Conservation (phyloP, 208 protist species). For the Leishmania gerbilli region DNA sequence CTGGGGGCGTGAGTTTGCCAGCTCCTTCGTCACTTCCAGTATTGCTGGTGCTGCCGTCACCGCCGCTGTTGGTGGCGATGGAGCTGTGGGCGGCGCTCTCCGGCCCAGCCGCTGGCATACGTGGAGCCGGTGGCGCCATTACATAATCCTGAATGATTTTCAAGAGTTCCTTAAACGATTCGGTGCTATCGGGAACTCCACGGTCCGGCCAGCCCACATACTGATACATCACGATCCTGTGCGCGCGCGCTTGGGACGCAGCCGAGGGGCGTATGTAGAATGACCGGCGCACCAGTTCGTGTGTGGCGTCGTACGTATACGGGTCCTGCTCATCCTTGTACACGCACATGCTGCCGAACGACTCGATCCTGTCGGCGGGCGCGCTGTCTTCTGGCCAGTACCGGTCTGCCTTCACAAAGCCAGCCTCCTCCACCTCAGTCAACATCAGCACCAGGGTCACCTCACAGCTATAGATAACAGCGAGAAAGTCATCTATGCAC, state of each 20-base stretch:
- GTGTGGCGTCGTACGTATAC: constrained; percentile 23
- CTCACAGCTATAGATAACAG: constrained; percentile 39
- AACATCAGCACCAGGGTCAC: constrained; percentile 83
- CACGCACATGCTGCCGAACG: constrained; percentile 33
- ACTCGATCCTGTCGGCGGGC: constrained; percentile 6
- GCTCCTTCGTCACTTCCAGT: neutral
- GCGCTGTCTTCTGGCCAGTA: constrained; percentile 69
- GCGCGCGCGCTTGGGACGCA: constrained; percentile 14
- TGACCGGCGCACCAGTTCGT: constrained; percentile 26
- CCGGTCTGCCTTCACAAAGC: constrained; percentile 70
- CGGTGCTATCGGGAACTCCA: constrained; percentile 67
- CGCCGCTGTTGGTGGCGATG: neutral
- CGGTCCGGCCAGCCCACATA: constrained; percentile 88
- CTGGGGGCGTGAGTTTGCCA: constrained; percentile 15
- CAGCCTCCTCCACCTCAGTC: constrained; percentile 56
- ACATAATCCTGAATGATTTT: constrained; percentile 35
- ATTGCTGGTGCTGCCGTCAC: neutral
- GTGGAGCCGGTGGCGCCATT: neutral
- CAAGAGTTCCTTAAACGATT: constrained; percentile 66
- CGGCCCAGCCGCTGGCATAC: neutral
- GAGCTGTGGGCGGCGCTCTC: neutral
- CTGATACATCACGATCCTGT: constrained; percentile 70
- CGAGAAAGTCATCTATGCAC: constrained; percentile 65
- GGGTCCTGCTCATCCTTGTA: constrained; percentile 43
- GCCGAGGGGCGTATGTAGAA: constrained; percentile 31